phyloP scores from a whole-genome alignment of 2,329 filamentous ascomycete species.

The Capronia coronata region DNA sequence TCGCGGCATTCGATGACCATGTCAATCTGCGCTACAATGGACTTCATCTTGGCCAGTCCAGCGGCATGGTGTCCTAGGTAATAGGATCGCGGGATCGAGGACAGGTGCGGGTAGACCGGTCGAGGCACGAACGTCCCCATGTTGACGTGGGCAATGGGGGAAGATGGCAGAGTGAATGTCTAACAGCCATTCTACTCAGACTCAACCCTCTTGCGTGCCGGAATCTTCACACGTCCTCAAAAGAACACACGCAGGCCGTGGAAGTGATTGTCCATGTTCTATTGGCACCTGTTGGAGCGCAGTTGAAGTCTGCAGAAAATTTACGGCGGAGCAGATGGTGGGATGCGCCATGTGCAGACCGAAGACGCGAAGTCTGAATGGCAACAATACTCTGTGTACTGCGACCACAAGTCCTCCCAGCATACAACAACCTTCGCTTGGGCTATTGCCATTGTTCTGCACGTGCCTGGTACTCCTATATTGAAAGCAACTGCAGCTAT shows the following conservation, averaged over 20 bases:
- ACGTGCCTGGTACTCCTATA: no score
- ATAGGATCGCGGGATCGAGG: conserved; percentile 77
- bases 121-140: conserved; percentile 63
- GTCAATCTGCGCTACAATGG: conserved; percentile 70
- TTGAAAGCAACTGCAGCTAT: no score
- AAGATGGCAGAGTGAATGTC: not conserved
- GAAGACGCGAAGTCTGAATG: not conserved
- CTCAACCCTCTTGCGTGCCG: not conserved
- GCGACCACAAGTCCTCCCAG: no score
- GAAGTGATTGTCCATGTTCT: no score
- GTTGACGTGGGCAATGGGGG: not conserved
- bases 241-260: not conserved
- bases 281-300: not conserved
- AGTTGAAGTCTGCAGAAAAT: not conserved
- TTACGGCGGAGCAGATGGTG: conserved; percentile 3
- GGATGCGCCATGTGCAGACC: not conserved
- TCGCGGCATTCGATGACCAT: conserved; percentile 93
- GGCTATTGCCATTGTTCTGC: no score
- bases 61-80: conserved; percentile 88
- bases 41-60: conserved; percentile 75
- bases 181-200: conserved; percentile 9
- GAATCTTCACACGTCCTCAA: not conserved
- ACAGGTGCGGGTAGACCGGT: conserved; percentile 62
- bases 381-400: not conserved
- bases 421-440: no score